Evolutionary conservation across 2,329 filamentous ascomycete genomes (phyloP).

Genomic region (Trichoderma asperellum): DNA sequence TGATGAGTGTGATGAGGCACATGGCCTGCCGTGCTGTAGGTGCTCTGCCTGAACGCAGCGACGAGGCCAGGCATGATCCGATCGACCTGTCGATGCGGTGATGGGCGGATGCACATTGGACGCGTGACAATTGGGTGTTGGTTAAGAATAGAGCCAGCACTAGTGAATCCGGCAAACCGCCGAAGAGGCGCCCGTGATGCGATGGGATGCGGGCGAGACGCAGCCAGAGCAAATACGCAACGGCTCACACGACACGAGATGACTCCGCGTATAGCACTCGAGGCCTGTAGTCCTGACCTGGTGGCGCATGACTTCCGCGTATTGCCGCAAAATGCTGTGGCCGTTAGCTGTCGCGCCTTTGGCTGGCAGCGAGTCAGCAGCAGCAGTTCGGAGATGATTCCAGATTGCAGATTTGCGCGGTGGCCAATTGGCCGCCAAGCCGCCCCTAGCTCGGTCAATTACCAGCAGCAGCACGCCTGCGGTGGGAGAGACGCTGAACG

Average conservation of each 20-base stretch:
- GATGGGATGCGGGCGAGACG: conserved; percentile 6
- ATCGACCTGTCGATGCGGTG: neutral
- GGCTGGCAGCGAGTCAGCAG: neutral
- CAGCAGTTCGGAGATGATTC: conserved; percentile 23
- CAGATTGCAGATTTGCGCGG: conserved; percentile 26
- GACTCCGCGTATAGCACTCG: conserved; percentile 14
- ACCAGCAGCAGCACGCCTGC: conserved; percentile 8
- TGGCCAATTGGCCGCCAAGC: conserved; percentile 28
- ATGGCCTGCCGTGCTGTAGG: neutral
- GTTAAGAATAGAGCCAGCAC: neutral
- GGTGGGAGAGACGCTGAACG: conserved; percentile 13
- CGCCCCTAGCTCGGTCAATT: conserved; percentile 33
- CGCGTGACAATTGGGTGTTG: neutral
- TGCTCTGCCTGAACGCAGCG: neutral
- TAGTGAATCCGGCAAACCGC: conserved; percentile 21
- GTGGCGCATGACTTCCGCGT: conserved; percentile 3
- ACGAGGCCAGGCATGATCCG: conserved; percentile 14
- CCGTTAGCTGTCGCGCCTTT: neutral
- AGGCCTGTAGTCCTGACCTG: neutral
- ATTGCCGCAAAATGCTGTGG: neutral
- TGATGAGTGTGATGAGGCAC: neutral
- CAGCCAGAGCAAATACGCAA: neutral
- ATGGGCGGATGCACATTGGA: neutral
- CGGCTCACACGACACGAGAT: neutral
- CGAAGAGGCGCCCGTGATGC: conserved; percentile 27